Evolutionary conservation across 2,329 filamentous ascomycete species (phyloP), one percentile per base, ranked within the genome.

Genomic region (Alternaria arborescens): DNA sequence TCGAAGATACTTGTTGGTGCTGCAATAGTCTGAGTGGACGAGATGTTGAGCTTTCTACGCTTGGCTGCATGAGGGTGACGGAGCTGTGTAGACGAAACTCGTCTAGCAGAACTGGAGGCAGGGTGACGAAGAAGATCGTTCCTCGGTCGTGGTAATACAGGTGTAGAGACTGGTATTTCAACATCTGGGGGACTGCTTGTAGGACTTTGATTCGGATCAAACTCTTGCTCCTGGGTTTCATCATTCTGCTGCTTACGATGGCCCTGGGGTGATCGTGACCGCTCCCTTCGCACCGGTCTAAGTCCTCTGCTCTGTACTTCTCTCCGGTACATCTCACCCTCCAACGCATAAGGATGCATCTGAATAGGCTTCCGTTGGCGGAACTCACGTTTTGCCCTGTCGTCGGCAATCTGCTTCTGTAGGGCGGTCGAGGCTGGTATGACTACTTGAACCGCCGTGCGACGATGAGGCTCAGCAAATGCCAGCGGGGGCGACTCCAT

Each of bases 281-380:
- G 59, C 20, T 59, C 69, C 40, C 81, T 62, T 8, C 73, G 72
- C 14, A 84, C 75, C 4, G 82, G 82, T 52, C 74, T 78, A 12
- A 83, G 64, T 3, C 82, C 82, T 55, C 80, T 72, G 43, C 79
- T 78, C 63, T 78, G 77, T 30, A 80, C 78, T 50, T 80, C 77
- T 59, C 76, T 76, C 24, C 79, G 75, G 63, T 84, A 83, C 36
- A 76, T 70, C 51, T 81, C 79, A 20, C 76, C 76, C 50, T 84
- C 82, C 22, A 82, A 64, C 22, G 79, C 67, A 61, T 83, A 84
- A 3, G 82, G 82, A 71, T 84, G 80, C 28, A 84, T 65, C 63
- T 84, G 82, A 47, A 82, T 82, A 14, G 82, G 79, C 47, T 82
- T 82, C 10, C 82, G 73, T 46, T 79, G 70, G n/a, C 82, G 76